phyloP scores from a whole-genome alignment of 108 stramenopile species.

The Aurantiochytrium sp. region DNA sequence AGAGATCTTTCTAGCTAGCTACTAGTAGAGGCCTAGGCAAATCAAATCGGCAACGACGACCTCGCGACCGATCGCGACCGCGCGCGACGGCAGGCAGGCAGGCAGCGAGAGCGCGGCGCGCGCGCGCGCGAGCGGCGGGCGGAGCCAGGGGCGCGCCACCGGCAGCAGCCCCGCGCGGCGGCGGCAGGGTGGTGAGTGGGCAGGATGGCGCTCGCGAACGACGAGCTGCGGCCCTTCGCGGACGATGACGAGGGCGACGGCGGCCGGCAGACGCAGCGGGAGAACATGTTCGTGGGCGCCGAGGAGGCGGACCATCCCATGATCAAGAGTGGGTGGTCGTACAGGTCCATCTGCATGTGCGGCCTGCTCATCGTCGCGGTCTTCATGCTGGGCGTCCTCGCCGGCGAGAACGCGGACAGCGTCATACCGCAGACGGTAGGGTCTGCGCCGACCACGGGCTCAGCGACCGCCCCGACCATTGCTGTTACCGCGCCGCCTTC shows the following conservation, averaged over 20 bases:
- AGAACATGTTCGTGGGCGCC: background rate
- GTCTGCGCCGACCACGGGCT: too few relatives aligned
- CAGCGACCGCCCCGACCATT: background rate
- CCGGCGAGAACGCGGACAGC: background rate
- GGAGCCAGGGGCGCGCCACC: too few relatives aligned
- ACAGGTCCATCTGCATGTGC: background rate
- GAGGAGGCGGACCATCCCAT: background rate
- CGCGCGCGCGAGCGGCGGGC: too few relatives aligned
- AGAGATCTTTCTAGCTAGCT: too few relatives aligned
- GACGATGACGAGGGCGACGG: background rate
- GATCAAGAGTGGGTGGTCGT: background rate
- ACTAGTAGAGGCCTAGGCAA: too few relatives aligned
- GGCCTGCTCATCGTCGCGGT: background rate
- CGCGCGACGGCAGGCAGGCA: too few relatives aligned
- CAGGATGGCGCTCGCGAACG: background rate
- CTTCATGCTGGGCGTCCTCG: slow-evolving; percentile 3
- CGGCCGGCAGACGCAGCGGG: background rate
- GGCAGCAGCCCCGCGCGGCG: too few relatives aligned
- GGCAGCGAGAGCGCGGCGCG: too few relatives aligned
- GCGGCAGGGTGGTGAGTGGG: too few relatives aligned
- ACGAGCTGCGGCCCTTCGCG: background rate
- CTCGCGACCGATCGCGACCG: too few relatives aligned
- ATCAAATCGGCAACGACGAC: too few relatives aligned
- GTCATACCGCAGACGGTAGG: background rate
- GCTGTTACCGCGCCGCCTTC: background rate